Percentiles rank a stretch among this genome's conserved stretches.
Conservation (phyloP, 2,329 filamentous ascomycete genomes). For the Paramyrothecium sp. region DNA sequence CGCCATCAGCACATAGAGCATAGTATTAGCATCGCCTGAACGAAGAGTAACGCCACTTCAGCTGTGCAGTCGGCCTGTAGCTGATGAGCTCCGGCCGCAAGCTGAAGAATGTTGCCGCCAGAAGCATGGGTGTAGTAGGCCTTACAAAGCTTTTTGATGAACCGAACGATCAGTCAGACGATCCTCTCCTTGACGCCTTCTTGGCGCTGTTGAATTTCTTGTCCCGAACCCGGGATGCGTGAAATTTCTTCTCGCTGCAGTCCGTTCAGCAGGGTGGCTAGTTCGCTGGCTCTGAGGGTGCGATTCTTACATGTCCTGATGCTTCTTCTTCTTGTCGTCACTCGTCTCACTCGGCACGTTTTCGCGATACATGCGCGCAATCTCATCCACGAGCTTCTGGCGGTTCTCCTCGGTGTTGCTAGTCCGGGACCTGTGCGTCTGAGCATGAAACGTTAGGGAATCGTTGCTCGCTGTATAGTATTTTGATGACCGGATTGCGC, state of each 20-base stretch:
- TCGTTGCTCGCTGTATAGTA: slow-evolving; percentile 54
- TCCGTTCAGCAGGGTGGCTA: slow-evolving; percentile 6
- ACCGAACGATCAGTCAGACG: slow-evolving; percentile 18
- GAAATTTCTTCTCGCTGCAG: slow-evolving; percentile 44
- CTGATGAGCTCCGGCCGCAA: too few species aligned
- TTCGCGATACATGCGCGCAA: slow-evolving; percentile 45
- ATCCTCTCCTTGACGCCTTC: slow-evolving; percentile 44
- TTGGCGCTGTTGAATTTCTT: slow-evolving; percentile 51
- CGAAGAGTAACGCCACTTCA: too few species aligned
- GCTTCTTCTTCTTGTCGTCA: slow-evolving; percentile 45
- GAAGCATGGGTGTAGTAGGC: too few species aligned
- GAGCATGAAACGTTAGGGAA: slow-evolving; percentile 53
- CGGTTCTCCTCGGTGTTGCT: slow-evolving; percentile 54
- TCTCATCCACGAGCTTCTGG: slow-evolving; percentile 46
- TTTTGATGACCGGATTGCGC: slow-evolving; percentile 46
- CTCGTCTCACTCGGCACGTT: slow-evolving; percentile 46
- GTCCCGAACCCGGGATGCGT: slow-evolving; percentile 40
- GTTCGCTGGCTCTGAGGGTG: not conserved
- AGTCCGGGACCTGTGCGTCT: slow-evolving; percentile 50
- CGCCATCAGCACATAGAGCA: too few species aligned
- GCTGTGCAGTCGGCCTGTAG: too few species aligned
- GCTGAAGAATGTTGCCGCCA: too few species aligned
- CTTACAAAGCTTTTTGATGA: too few species aligned
- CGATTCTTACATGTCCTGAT: slow-evolving; percentile 41
- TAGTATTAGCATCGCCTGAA: too few species aligned